These are phyloP conservation scores for Tulasnella sp. DNA, from an alignment of 768 basidiomycete species.

Conservation along the genomic window DNA sequence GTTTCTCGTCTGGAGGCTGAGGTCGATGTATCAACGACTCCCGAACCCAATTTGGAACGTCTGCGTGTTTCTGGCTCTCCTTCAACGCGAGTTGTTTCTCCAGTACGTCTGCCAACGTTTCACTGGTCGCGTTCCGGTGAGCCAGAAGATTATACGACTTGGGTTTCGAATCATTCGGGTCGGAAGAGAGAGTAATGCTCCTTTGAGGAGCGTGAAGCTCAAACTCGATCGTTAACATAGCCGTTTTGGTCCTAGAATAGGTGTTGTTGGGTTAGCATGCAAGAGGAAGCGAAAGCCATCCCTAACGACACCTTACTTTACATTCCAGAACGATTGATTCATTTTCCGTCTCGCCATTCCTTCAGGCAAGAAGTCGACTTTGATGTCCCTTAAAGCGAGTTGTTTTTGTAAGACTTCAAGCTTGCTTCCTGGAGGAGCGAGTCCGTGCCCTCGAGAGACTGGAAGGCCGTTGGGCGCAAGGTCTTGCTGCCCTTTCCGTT, in stretches of 20 bases:
- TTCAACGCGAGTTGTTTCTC: constrained; percentile 48
- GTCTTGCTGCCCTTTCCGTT: not conserved
- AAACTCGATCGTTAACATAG: constrained; percentile 73
- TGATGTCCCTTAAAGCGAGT: constrained; percentile 67
- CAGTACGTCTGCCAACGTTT: constrained; percentile 56
- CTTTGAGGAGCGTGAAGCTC: constrained; percentile 61
- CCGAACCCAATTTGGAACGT: constrained; percentile 54
- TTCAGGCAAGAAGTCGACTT: constrained; percentile 72
- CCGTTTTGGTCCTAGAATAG: constrained; percentile 61
- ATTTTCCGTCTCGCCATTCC: constrained; percentile 80
- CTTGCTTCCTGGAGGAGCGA: constrained; percentile 53
- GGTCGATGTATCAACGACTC: constrained; percentile 51
- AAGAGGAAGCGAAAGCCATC: not conserved
- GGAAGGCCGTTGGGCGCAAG: constrained; percentile 26
- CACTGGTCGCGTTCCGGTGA: constrained; percentile 62
- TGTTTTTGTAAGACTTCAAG: constrained; percentile 69
- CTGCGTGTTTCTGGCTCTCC: constrained; percentile 50
- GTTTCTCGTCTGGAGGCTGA: constrained; percentile 48
- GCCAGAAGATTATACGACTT: constrained; percentile 55
- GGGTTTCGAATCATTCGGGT: constrained; percentile 43
- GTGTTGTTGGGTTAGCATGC: no score
- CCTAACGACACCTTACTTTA: constrained; percentile 56
- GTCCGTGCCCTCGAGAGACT: constrained; percentile 30
- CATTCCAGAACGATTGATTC: constrained; percentile 85
- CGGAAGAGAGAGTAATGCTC: constrained; percentile 47